Evolutionary conservation across 2,329 filamentous ascomycete genomes (phyloP), one percentile per base, ranked within the genome.

Genomic region (Lizonia empirigonia): DNA sequence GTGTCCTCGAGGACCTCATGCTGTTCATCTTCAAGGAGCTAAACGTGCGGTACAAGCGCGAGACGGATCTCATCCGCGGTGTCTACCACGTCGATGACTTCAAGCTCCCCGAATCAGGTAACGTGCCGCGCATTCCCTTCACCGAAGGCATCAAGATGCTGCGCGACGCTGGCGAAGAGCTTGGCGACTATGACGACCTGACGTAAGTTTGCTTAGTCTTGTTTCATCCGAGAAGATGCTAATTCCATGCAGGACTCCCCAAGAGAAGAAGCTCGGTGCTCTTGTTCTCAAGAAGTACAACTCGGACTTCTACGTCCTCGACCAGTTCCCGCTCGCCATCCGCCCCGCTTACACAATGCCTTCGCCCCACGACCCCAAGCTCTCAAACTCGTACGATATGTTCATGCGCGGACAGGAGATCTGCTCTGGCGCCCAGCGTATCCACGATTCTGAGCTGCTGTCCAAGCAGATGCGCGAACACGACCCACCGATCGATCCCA

Each of bases 291-390:
- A 90, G 65, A 97, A 96, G 77, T 96, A 88, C 82, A 84, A 88
- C 71, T 94, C 91, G 53, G 94, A 99, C 78, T 97, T 97, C 78
- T 97, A 96, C 78, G 87, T 95, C 18, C 83, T 99, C 56, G 93
- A 97, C 80, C 94, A 97, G 77, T 99, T 96, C 81, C 94, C 94
- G 35, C 86, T 94, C 74, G 80, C 81, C 29, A 90, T 94, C 16
- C 85, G 94, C 23, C 93, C 93, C 5, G 96, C 96, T 76, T 97
- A 97, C 76, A 91, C 93, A 55, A 90, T 93, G 78, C 85, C 89
- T 45, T 89, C 70, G 26, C 73, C 76, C 30, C 30, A 58, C 29
- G 68, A 75, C 60, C 65, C 75, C 6, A 62, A 80, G 74, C 78
- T 78, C 63, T 77, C 80, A 34, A 86, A 87, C 76, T 84, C 81